phyloP scores from a whole-genome alignment of 345 rosid genomes.

The Bruguiera sexangula region DNA sequence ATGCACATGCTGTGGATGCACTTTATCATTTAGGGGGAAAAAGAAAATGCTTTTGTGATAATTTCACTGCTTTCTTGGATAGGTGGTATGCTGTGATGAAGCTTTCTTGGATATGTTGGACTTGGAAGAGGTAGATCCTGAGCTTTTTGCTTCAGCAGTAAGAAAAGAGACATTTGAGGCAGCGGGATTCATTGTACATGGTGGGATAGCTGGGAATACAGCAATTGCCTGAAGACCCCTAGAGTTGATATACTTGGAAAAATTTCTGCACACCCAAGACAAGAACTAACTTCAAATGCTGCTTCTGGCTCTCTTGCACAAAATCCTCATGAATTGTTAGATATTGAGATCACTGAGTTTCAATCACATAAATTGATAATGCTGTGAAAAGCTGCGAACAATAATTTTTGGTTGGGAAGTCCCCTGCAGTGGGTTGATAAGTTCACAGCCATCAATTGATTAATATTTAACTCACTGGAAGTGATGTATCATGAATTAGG shows the following conservation, averaged over 20 bases:
- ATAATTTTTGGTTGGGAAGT: constrained; percentile 60
- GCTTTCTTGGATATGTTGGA: constrained; percentile 77
- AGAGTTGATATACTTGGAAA: constrained; percentile 59
- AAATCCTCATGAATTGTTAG: constrained; percentile 29
- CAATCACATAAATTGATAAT: constrained; percentile 18
- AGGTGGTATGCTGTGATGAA: constrained; percentile 96
- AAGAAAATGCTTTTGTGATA: constrained; percentile 7
- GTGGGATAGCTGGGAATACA: constrained; percentile 82
- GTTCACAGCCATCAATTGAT: constrained; percentile 54
- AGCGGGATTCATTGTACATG: constrained; percentile 84
- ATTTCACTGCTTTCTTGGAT: constrained; percentile 17
- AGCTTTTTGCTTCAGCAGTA: constrained; percentile 57
- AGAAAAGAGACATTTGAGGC: constrained; percentile 70
- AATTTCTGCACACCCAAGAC: constrained; percentile 56
- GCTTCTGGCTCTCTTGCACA: constrained; percentile 26
- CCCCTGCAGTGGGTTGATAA: constrained; percentile 77
- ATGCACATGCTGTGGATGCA: constrained; percentile 6
- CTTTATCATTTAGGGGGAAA: background rate
- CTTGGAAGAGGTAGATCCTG: constrained; percentile 51
- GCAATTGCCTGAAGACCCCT: constrained; percentile 73
- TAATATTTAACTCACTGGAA: constrained; percentile 44
- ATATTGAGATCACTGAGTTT: constrained; percentile 31
- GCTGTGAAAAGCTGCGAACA: constrained; percentile 11
- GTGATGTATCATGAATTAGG: constrained; percentile 51
- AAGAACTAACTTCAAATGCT: constrained; percentile 35